phyloP scores from a whole-genome alignment of 345 rosid genomes.

The Salix udensis region DNA sequence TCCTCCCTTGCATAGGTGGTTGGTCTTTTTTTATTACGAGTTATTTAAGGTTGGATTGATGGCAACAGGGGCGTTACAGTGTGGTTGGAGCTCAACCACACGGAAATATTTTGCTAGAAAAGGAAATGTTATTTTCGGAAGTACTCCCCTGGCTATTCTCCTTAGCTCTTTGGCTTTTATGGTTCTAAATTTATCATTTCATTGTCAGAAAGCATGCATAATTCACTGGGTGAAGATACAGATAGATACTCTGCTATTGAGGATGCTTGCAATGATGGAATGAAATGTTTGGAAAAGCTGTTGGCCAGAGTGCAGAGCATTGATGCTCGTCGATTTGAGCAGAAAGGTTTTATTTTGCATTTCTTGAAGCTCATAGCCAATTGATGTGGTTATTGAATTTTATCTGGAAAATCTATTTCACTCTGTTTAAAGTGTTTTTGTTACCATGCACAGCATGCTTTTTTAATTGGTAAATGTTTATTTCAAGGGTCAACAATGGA shows the following conservation, averaged over 20 bases:
- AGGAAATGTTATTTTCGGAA: not conserved
- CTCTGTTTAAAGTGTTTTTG: not conserved
- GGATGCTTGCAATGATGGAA: slow-evolving; percentile 25
- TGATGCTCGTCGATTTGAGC: slow-evolving; percentile 87
- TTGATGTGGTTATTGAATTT: not conserved
- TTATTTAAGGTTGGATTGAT: slow-evolving; percentile 17
- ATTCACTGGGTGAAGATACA: slow-evolving; percentile 56
- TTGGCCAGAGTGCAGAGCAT: slow-evolving; percentile 66
- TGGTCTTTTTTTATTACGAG: not conserved
- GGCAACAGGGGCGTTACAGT: slow-evolving; percentile 63
- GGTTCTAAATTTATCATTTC: not conserved
- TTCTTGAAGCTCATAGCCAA: not conserved
- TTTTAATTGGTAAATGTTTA: too few species aligned
- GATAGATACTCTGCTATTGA: slow-evolving; percentile 38
- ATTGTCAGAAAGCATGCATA: slow-evolving; percentile 44
- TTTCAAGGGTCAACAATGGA: not conserved
- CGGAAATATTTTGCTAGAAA: not conserved
- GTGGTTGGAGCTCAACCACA: slow-evolving; percentile 80
- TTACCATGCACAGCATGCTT: not conserved
- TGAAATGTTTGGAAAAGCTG: slow-evolving; percentile 39
- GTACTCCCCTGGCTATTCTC: not conserved
- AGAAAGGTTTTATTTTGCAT: slow-evolving; percentile 47
- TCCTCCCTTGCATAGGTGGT: not conserved
- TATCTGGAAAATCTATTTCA: not conserved
- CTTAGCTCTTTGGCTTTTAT: not conserved